Base-by-base conservation (phyloP, 2,329 filamentous ascomycete species). In the Endothia cerciana region DNA sequence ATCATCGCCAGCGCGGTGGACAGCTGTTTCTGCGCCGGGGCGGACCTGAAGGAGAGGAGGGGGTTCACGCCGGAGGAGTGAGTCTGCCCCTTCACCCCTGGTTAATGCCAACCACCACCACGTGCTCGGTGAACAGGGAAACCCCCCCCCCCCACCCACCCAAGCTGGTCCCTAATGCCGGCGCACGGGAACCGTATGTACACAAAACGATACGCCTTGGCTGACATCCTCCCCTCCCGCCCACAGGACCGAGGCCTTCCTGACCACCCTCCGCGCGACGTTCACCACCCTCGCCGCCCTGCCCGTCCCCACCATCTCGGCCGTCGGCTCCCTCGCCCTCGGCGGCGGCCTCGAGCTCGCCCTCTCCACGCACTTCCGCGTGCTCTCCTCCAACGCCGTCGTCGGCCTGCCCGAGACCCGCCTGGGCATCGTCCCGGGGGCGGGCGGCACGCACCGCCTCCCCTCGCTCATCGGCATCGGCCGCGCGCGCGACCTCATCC, bases 301-400 rank as follows among this genome's bases (percentile, higher is more conserved):
- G 51, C 91, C 91, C 17, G 89, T 98, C 71, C 95, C 95, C 36
- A 97, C 94, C 61, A 94, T 99, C 75, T 89, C 91, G 3, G 93
- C 93, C 65, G 87, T 99, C 69, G 90, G 91, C 63, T 95, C 92
- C 60, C 81, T 92, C 65, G 95, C 95, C 6, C 89, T 98, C 38
- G 95, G 95, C 69, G 95, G 95, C 73, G 95, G 95, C 57, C 89
- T 99, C 70, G 95, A 99, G 80, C 87, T 99, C 62, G 94, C 93
- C 1, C 87, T 99, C 7, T 89, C 91, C 71, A 97, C 94, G 1
- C 89, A 95, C 77, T 88, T 99, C 78, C 92, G 95, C 70, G 90
- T 99, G 62, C 89, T 98, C 71, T 86, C 89, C 40, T 93, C 91
- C 47, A 91, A 89, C 41, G 91, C 93, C 19, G 81, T 84, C 30